Evolutionary conservation across 2,329 filamentous ascomycete species (phyloP).

Genomic region (Microcera coccophila): DNA sequence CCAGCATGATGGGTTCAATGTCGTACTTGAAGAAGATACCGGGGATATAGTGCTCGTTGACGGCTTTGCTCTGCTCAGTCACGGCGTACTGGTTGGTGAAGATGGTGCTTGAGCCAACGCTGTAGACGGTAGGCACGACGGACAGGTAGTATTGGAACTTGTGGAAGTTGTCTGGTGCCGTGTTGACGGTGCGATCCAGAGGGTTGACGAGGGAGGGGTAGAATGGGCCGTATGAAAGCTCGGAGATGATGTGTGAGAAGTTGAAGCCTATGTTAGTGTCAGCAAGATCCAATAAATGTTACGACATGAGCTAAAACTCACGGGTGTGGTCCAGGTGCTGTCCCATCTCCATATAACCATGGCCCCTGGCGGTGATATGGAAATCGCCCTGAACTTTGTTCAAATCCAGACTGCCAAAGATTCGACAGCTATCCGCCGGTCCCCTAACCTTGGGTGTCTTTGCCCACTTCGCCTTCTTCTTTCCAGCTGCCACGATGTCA

Average conservation of each 20-base stretch:
- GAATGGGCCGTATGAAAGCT: slow-evolving; percentile 95
- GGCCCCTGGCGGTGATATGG: slow-evolving; percentile 90
- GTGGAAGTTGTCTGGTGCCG: slow-evolving; percentile 75
- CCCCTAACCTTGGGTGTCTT: slow-evolving; percentile 69
- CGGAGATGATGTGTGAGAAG: slow-evolving; percentile 94
- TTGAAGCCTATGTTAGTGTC: slow-evolving; percentile 68
- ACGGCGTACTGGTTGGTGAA: slow-evolving; percentile 98
- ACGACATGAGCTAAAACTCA: slow-evolving; percentile 44
- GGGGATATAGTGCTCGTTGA: slow-evolving; percentile 68
- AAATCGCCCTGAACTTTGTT: slow-evolving; percentile 99
- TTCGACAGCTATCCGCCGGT: slow-evolving; percentile 70
- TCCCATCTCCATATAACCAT: slow-evolving; percentile 84
- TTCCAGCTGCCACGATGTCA: slow-evolving; percentile 74
- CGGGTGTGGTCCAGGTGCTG: slow-evolving; percentile 74
- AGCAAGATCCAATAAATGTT: neutral
- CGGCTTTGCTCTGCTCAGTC: slow-evolving; percentile 74
- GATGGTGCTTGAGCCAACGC: slow-evolving; percentile 62
- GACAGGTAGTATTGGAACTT: slow-evolving; percentile 98
- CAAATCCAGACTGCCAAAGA: slow-evolving; percentile 84
- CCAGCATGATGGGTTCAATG: slow-evolving; percentile 89
- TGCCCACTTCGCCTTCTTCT: slow-evolving; percentile 61
- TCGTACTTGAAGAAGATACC: slow-evolving; percentile 99
- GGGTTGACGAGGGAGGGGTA: slow-evolving; percentile 93
- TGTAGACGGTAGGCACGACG: slow-evolving; percentile 91
- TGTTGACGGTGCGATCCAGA: slow-evolving; percentile 83